Base-by-base conservation (phyloP, 768 basidiomycete species). In the Boletales sp. region DNA sequence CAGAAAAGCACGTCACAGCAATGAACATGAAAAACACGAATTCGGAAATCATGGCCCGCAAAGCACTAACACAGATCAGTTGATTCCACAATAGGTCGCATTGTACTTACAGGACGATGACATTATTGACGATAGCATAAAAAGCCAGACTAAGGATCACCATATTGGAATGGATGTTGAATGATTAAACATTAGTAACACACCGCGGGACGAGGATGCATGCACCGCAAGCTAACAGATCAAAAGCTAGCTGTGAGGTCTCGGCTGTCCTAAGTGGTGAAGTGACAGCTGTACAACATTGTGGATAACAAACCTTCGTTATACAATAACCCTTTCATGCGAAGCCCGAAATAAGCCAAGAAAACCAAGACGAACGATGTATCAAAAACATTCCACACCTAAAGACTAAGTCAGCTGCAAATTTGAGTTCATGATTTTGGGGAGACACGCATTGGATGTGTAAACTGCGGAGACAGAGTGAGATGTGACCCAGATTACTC, bases 351-450 rank as follows among this genome's bases (percentile, higher is more conserved):
- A 64, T 90, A 95, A 8, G 73, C 74, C 21, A 88, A 59, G 65
- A 87, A 91, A 42, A 92, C 73, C 21, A 81, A 51, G 53, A 83
- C 76, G 63, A 90, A 90, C 0, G 79, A 76, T 19, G 87, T 83
- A 67, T 90, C 93, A 57, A 94, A 92, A 6, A 82, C 85, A 62
- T 93, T 94, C 93, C 93, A 95, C 55, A 94, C 82, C 89, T 94
- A 57, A 17, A 43, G 37, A 25, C 15, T 10, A 43, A 46, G 25
- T 32, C 40, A 40, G 45, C 47, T 48, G 34, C 44, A 41, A 48
- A 35, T 42, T 33, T 4, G 5, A 15, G n/a, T 21, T 25, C 14
- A 4, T 37, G 15, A 39, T 45, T 37, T 56, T n/a, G 54, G 49
- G 8, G 19, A 41, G n/a, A 37, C 18, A 61, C 63, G 89, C 90